Conservation (phyloP, 1,139 yeast species). For the Wickerhamiella infanticola region DNA sequence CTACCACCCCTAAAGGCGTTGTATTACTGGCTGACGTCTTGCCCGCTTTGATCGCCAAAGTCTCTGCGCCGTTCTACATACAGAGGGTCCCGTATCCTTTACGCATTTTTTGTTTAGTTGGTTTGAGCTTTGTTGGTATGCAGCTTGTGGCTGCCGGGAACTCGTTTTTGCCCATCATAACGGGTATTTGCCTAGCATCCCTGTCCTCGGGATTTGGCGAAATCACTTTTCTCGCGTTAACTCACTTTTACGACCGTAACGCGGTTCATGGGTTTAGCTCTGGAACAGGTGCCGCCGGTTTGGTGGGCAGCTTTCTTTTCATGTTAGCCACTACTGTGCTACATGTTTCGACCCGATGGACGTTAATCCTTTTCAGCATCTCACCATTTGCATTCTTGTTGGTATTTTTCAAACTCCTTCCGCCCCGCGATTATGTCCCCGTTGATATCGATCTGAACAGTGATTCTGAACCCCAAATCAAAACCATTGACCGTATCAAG, state of each 20-base stretch:
- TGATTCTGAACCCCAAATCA: constrained; percentile 3
- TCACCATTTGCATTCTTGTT: constrained; percentile 33
- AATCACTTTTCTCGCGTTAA: constrained; percentile 68
- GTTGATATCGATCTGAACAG: constrained; percentile 5
- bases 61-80: constrained; percentile 64
- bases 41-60: constrained; percentile 63
- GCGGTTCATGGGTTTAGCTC: constrained; percentile 79
- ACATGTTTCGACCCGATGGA: constrained; percentile 29
- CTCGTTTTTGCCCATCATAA: constrained; percentile 28
- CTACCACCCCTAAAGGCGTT: constrained; percentile 65
- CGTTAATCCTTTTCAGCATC: constrained; percentile 32
- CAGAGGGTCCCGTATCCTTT: constrained; percentile 43
- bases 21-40: constrained; percentile 76
- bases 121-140: constrained; percentile 64
- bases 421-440: constrained; percentile 12
- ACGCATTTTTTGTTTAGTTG: constrained; percentile 42
- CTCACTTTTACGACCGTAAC: constrained; percentile 40
- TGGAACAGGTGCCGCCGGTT: constrained; percentile 94
- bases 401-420: constrained; percentile 25
- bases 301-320: constrained; percentile 55
- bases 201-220: constrained; percentile 84
- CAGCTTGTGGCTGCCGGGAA: constrained; percentile 38
- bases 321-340: constrained; percentile 41
- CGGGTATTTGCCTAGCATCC: constrained; percentile 74
- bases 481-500: constrained; percentile 30